Evolutionary conservation across 1,284 basidiomycete genomes (phyloP), one percentile per base, ranked within the genome.

Genomic region (Melampsora americana): DNA sequence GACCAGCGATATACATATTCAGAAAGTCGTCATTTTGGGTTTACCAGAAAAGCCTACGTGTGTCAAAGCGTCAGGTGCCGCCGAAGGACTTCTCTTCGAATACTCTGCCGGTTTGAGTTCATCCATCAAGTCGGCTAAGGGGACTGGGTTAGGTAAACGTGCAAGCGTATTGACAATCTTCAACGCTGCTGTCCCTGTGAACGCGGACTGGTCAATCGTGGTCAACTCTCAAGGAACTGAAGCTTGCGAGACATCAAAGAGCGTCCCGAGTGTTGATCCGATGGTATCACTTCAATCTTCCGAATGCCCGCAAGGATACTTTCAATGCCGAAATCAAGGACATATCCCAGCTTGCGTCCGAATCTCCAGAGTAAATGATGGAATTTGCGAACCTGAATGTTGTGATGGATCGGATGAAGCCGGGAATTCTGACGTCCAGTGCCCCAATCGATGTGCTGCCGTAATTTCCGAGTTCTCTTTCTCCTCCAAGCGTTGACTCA

Each of bases 331-430:
- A 81, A 99, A 99, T 82, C 85, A 87, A 69, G 95, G 95, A 0
- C 93, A 98, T 83, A 87, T 95, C 79, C 92, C 94, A 0, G 85
- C 88, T 2, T 86, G 82, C 66, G 90, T 99, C 75, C 87, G 89
- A 16, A 89, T 89, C 74, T 90, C 92, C 30, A 86, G 92, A 78
- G 94, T 99, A n/a, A 90, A 90, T 77, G 95, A 99, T 82, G 95
- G 95, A 1, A 86, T 98, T 48, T 99, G 95, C 82, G 95, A 99
- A 81, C 87, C 88, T 1, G 89, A 94, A 81, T 99, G 96, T 82
- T 99, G 95, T 82, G 95, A 99, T 81, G 96, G 96, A n/a, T 92
- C 92, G 0, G 95, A 99, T 82, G 95, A 99, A 83, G 85, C 84
- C 5, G 82, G 87, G 9, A 92, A 92, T 28, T 82, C 83, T 67